Base-by-base conservation (phyloP, 2,329 filamentous ascomycete species). In the Beauveria sp. region DNA sequence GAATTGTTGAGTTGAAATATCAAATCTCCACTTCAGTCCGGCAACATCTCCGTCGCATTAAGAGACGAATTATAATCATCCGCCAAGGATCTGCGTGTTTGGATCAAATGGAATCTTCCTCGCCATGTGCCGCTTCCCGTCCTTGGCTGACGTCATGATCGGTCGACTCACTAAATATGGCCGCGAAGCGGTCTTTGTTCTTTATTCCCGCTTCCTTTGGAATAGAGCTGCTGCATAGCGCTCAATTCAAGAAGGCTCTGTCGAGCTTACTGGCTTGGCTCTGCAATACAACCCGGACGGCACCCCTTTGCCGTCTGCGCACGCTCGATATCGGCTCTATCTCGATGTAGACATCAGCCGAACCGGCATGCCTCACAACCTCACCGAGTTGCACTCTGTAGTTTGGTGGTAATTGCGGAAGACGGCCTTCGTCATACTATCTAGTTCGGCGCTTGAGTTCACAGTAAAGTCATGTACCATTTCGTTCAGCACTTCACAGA, bases 101-200 rank as follows among this genome's bases (percentile, higher is more conserved):
- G 34, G 20, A 26, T 42, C 7, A n/a, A 20, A 34, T 16, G n/a
- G 54, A 14, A 31, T 22, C 31, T 38, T 31, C 16, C 42, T 26
- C 26, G 12, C n/a, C 26, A 22, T 16, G 42, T 48, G 3, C 42
- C 54, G 54, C 42, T 16, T 48, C 12, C 54, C 54, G 28, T 12
- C 31, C 54, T 57, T 49, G 43, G 43, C 54, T 57, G 54, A 57
- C 54, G 54, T 57, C 43, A 57, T 57, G 42, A 12, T 20, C 4
- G 28, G 16, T 26, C 9, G 42, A 1, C 43, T 49, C n/a, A 26
- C 9, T 1, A 14, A 12, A 14, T 12, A 49, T 49, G 26, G 20
- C 2, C 38, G 3, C 26, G 12, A 4, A 10, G 54, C 31, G n/a
- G 16, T 6, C 14, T 26, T 49, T 18, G 12, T 46, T 48, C 12